Evolutionary conservation across 768 basidiomycete species (phyloP).

Genomic region (Kwoniella dendrophila): DNA sequence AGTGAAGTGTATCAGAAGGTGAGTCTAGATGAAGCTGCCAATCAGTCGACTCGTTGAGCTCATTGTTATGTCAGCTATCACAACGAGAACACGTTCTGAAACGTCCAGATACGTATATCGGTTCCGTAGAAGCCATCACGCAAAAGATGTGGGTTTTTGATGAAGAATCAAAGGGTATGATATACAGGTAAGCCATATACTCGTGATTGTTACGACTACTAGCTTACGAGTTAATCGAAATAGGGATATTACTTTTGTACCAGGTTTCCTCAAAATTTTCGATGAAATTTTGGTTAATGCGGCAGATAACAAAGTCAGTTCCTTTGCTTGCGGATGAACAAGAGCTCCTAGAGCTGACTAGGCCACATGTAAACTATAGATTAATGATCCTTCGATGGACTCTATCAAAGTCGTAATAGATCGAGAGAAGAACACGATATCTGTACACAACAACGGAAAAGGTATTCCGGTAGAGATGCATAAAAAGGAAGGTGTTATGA

Average conservation of each 20-base stretch:
- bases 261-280: constrained; percentile 98
- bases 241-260: constrained; percentile 73
- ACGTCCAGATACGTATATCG: constrained; percentile 71
- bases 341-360: background rate
- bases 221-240: background rate
- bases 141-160: constrained; percentile 95
- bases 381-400: constrained; percentile 90
- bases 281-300: constrained; percentile 99
- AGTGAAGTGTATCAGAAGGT: constrained; percentile 92
- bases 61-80: constrained; percentile 66
- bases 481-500: constrained; percentile 86
- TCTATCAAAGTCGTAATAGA: constrained; percentile 85
- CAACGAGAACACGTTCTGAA: constrained; percentile 80
- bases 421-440: constrained; percentile 78
- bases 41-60: no score
- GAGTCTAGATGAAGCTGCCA: constrained; percentile 33
- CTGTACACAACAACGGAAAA: constrained; percentile 90
- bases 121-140: constrained; percentile 84
- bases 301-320: constrained; percentile 91
- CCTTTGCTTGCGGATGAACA: background rate
- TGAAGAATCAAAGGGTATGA: constrained; percentile 78
- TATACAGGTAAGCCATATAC: constrained; percentile 69
- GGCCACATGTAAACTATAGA: constrained; percentile 60
- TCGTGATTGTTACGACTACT: background rate
- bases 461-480: constrained; percentile 98